Evolutionary conservation across 176 grass and related monocot species (phyloP).

Genomic region (Phragmites australis): DNA sequence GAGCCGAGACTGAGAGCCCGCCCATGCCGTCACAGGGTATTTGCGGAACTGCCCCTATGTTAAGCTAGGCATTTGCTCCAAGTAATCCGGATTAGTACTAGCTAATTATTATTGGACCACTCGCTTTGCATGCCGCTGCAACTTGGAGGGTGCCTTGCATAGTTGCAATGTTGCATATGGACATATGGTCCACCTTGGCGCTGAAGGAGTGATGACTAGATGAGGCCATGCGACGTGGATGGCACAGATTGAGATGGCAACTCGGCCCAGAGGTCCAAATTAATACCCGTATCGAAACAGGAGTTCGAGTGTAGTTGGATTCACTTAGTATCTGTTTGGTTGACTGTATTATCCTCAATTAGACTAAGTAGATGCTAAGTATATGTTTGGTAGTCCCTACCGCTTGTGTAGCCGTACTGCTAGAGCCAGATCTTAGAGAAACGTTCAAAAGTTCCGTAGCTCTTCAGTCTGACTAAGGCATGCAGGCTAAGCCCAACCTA

Average conservation of each 20-base stretch:
- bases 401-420: no score
- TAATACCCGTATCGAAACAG: no score
- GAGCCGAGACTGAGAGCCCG: neutral
- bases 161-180: conserved; percentile 1
- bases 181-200: neutral
- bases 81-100: neutral
- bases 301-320: no score
- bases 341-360: no score
- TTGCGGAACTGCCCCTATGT: conserved; percentile 17
- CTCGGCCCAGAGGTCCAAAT: neutral
- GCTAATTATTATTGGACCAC: neutral
- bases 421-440: no score
- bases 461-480: no score
- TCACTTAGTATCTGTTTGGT: no score
- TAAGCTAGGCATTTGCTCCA: neutral
- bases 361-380: no score
- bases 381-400: no score
- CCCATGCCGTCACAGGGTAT: conserved; percentile 32
- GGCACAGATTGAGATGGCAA: neutral
- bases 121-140: neutral
- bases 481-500: no score
- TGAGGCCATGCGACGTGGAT: neutral
- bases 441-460: no score
- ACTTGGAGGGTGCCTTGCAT: neutral
- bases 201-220: neutral